Conservation (phyloP, 1,139 yeast species). For the Wickerhamomyces sp. region DNA sequence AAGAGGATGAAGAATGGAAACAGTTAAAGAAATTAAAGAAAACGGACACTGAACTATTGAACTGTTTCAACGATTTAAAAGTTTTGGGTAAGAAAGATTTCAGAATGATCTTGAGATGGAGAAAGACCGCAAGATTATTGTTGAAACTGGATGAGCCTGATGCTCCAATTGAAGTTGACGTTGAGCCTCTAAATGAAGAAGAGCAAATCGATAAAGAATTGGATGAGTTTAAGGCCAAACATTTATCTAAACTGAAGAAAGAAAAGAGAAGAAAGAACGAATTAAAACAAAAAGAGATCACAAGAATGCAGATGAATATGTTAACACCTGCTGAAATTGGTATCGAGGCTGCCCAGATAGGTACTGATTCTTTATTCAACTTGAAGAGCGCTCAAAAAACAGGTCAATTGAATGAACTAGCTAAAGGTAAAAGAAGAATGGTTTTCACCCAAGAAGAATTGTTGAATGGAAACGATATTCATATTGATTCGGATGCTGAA, state of each 20-base stretch:
- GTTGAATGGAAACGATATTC: conserved; percentile 50
- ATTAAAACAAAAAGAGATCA: conserved; percentile 78
- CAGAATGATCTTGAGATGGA: conserved; percentile 77
- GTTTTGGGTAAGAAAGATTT: conserved; percentile 94
- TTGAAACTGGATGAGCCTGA: conserved; percentile 63
- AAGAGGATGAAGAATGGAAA: conserved; percentile 68
- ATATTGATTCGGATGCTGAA: conserved; percentile 40
- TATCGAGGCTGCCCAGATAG: conserved; percentile 83
- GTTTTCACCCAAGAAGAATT: conserved; percentile 55
- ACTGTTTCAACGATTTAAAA: conserved; percentile 85
- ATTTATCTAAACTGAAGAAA: conserved; percentile 65
- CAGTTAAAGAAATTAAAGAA: conserved; percentile 65
- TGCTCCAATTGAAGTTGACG: conserved; percentile 43
- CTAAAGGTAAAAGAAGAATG: conserved; percentile 81
- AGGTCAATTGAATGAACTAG: conserved; percentile 69
- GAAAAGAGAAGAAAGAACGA: conserved; percentile 82
- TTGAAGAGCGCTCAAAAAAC: conserved; percentile 80
- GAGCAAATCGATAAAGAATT: conserved; percentile 86
- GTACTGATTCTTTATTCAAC: conserved; percentile 78
- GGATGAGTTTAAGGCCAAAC: conserved; percentile 65
- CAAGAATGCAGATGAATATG: conserved; percentile 96
- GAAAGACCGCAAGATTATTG: conserved; percentile 78
- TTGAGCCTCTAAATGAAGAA: conserved; percentile 77
- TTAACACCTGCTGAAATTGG: conserved; percentile 90
- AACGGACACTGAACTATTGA: conserved; percentile 73